Conservation (phyloP, 2,329 filamentous ascomycete species). For the Simplicillium sp. region DNA sequence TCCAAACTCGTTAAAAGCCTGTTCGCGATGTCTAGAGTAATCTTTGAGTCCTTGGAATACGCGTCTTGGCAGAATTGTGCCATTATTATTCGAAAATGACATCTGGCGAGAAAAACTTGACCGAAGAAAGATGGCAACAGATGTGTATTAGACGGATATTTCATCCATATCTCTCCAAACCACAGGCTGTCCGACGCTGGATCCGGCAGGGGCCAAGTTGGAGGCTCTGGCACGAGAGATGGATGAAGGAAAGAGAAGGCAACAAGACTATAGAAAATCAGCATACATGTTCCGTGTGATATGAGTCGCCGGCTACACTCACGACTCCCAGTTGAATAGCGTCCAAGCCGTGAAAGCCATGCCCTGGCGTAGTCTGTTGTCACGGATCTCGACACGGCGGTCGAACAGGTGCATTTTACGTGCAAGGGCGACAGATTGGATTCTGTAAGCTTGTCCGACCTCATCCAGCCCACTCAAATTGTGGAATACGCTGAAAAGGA, state of each 20-base stretch:
- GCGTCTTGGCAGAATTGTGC: conserved; percentile 16
- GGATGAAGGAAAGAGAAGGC: conserved; percentile 10
- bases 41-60: conserved; percentile 7
- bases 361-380: conserved; percentile 11
- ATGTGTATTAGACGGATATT: conserved; percentile 18
- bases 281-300: too few relatives aligned
- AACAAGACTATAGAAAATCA: conserved; percentile 8
- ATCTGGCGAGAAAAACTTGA: conserved; percentile 17
- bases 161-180: conserved; percentile 26
- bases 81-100: conserved; percentile 21
- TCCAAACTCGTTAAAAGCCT: conserved; percentile 10
- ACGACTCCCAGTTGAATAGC: conserved; percentile 24
- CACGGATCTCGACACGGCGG: conserved; percentile 2
- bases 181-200: conserved; percentile 11
- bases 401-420: conserved; percentile 21
- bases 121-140: conserved; percentile 15
- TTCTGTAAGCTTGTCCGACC: conserved; percentile 22
- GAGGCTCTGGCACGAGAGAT: conserved; percentile 20
- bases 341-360: conserved; percentile 22
- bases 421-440: conserved; percentile 22
- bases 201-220: conserved; percentile 19
- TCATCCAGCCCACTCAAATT: conserved; percentile 25
- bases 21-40: conserved; percentile 12
- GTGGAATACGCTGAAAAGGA: conserved; percentile 20
- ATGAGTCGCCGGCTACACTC: too few relatives aligned